A percentile compares a stretch with the other conserved stretches of the same genome.
Evolutionary conservation across 1,284 basidiomycete species (phyloP).

Genomic region (Malassezia caprae): DNA sequence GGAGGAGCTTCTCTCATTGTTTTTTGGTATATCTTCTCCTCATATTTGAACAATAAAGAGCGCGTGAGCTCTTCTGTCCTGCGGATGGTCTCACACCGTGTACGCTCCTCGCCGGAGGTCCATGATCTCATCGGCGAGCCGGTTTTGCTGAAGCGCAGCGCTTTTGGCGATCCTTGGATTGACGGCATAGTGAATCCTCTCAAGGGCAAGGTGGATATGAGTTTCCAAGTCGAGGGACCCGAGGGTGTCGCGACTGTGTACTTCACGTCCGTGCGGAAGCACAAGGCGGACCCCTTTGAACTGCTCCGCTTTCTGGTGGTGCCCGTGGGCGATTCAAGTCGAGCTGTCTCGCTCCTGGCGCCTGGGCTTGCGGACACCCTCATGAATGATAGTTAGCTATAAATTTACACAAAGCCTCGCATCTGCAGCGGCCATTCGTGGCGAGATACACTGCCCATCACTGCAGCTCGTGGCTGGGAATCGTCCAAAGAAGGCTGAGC

Average conservation of each 20-base stretch:
- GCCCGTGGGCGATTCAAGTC: slow-evolving; percentile 17
- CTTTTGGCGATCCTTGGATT: slow-evolving; percentile 20
- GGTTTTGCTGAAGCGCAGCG: slow-evolving; percentile 11
- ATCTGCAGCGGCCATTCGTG: slow-evolving; percentile 8
- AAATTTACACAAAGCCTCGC: slow-evolving; percentile 6
- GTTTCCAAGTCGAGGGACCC: slow-evolving; percentile 25
- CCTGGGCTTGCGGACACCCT: not conserved
- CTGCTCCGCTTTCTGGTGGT: slow-evolving; percentile 33
- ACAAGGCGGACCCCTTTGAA: slow-evolving; percentile 26
- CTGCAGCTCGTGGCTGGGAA: not conserved
- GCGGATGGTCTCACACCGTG: slow-evolving; percentile 23
- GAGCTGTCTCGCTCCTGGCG: slow-evolving; percentile 10
- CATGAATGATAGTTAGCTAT: slow-evolving; percentile 4
- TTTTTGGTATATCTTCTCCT: slow-evolving; percentile 25
- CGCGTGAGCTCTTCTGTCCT: slow-evolving; percentile 27
- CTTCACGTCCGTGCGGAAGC: slow-evolving; percentile 30
- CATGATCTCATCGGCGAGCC: slow-evolving; percentile 18
- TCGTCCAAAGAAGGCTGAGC: not conserved
- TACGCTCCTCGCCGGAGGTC: slow-evolving; percentile 22
- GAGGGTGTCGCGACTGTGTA: slow-evolving; percentile 25
- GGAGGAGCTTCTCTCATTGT: slow-evolving; percentile 9
- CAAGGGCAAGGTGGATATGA: slow-evolving; percentile 34
- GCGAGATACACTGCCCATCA: not conserved
- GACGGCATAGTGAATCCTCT: slow-evolving; percentile 33
- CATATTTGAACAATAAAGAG: slow-evolving; percentile 39